A percentile compares a stretch with the other conserved stretches of the same genome.
Conservation (phyloP, 2,329 filamentous ascomycete genomes). For the Drechslerella stenobrocha region DNA sequence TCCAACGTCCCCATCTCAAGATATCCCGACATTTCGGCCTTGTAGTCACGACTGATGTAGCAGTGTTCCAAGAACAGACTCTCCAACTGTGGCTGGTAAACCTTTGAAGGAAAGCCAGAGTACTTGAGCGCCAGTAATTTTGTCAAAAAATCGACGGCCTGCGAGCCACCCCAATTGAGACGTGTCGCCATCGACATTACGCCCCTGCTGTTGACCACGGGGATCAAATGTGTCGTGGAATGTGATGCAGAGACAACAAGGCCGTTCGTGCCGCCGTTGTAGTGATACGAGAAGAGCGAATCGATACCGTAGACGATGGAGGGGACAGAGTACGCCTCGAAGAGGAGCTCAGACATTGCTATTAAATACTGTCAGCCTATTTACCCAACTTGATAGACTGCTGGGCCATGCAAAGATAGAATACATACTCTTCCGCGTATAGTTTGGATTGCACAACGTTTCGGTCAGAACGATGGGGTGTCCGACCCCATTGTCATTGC, state of each 20-base stretch:
- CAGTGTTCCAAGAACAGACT: slow-evolving; percentile 85
- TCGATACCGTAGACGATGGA: slow-evolving; percentile 93
- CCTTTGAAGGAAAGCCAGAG: slow-evolving; percentile 80
- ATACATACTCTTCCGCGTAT: slow-evolving; percentile 77
- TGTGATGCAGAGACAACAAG: slow-evolving; percentile 89
- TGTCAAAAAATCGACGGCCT: slow-evolving; percentile 85
- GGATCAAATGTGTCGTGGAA: slow-evolving; percentile 92
- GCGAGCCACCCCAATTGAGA: slow-evolving; percentile 91
- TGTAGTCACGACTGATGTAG: slow-evolving; percentile 83
- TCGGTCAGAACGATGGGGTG: slow-evolving; percentile 94
- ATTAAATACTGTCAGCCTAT: slow-evolving; percentile 20
- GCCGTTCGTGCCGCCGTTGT: slow-evolving; percentile 85
- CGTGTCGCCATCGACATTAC: slow-evolving; percentile 82
- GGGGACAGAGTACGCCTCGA: slow-evolving; percentile 91
- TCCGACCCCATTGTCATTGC: slow-evolving; percentile 73
- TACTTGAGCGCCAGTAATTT: slow-evolving; percentile 92
- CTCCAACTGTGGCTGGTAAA: slow-evolving; percentile 84
- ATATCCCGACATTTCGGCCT: slow-evolving; percentile 72
- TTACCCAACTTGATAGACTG: background rate
- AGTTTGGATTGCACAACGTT: slow-evolving; percentile 84
- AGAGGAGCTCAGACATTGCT: slow-evolving; percentile 97
- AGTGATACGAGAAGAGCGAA: slow-evolving; percentile 90
- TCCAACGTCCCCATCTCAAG: slow-evolving; percentile 92
- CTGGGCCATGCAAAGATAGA: background rate
- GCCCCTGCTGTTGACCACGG: slow-evolving; percentile 82